Evolutionary conservation across 2,329 filamentous ascomycete genomes (phyloP).

Genomic region (Colletotrichum noveboracense): DNA sequence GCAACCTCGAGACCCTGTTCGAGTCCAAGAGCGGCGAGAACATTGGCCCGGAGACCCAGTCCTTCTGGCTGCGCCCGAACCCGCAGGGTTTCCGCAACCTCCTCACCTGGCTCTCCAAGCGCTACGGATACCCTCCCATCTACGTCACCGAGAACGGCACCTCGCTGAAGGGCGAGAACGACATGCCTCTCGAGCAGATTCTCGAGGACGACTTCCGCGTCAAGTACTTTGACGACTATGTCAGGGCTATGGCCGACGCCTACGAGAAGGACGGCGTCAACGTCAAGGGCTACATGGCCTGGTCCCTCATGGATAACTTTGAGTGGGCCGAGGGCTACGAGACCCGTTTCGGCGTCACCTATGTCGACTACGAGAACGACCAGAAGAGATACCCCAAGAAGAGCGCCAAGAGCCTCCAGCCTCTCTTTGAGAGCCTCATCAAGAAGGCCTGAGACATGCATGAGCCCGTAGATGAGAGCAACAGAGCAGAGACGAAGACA

Average conservation of each 20-base stretch:
- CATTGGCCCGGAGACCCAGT: constrained; percentile 85
- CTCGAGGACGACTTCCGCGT: constrained; percentile 83
- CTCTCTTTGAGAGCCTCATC: constrained; percentile 74
- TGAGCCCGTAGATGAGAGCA: not conserved
- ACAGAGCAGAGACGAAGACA: not conserved
- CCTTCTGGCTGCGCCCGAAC: constrained; percentile 79
- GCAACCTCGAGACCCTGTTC: constrained; percentile 76
- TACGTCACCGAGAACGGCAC: constrained; percentile 92
- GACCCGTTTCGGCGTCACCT: constrained; percentile 84
- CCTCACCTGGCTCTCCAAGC: constrained; percentile 76
- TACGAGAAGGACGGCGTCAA: constrained; percentile 76
- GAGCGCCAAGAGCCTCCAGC: constrained; percentile 74
- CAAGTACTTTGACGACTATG: constrained; percentile 79
- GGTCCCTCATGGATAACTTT: constrained; percentile 90
- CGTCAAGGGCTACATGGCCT: constrained; percentile 81
- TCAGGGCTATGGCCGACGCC: constrained; percentile 77
- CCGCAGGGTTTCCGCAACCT: constrained; percentile 79
- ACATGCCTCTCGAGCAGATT: constrained; percentile 72
- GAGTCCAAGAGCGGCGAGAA: constrained; percentile 73
- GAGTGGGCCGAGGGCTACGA: constrained; percentile 93
- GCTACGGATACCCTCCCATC: constrained; percentile 78
- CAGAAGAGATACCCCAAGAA: constrained; percentile 86
- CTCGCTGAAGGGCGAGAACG: constrained; percentile 82
- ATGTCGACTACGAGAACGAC: constrained; percentile 79
- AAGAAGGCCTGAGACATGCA: constrained; percentile 55